Base-by-base conservation (phyloP, 768 basidiomycete genomes). In the Boletellus sp. region DNA sequence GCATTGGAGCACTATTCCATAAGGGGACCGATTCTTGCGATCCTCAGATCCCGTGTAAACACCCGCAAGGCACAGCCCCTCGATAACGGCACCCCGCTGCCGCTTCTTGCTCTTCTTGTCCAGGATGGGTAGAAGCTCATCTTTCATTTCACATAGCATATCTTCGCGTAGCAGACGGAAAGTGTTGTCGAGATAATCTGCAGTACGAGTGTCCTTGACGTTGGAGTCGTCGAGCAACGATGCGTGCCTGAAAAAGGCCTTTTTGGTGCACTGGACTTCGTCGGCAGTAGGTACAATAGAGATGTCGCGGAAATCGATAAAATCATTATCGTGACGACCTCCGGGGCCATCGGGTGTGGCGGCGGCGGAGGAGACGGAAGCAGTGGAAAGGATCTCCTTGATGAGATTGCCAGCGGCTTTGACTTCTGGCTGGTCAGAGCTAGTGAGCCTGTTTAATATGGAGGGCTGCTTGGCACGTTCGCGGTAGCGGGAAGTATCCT, bases 321-420 rank as follows among this genome's bases (percentile, higher is more conserved):
- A 79, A 60, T 87, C 85, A 45, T 87, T 87, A 55, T 85, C 83
- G 48, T 87, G 85, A 3, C 85, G 73, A 4, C 84, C 85, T 0
- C 85, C 85, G 1, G 85, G 79, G 9, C 67, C 64, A 17, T 60
- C 54, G 10, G 45, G 39, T 3, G 42, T 56, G 12, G 63, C 58
- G 16, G 54, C 43, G 6, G 51, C 42, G 6, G 63, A 60, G 8
- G 56, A 56, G 19, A 50, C 20, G 6, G 56, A 61, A 23, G 59
- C 54, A 10, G 69, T 65, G 31, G 65, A 58, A 28, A 74, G 32
- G 28, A 74, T 63, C 32, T 75, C 64, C 51, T 75, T 70, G 53
- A 80, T 72, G 43, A 72, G 69, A 16, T 69, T 64, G 0, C 69
- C 74, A 19, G 68, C 52, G 2, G 61, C 53, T 23, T 65, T 65